phyloP scores from a whole-genome alignment of 1,284 basidiomycete species.

The Flammula alnicola region DNA sequence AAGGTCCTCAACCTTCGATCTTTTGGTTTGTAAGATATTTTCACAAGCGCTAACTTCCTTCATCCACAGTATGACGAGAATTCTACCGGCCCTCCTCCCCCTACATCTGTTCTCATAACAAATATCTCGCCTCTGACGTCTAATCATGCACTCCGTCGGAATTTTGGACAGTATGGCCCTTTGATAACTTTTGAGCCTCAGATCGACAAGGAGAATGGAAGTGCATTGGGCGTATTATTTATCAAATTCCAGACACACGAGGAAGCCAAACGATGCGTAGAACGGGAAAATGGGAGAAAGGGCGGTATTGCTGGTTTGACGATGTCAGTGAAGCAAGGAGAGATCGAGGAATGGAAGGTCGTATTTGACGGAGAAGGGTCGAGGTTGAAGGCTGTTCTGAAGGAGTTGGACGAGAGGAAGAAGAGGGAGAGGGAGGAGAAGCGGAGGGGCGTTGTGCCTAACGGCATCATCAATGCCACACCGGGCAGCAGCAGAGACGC shows the following conservation, averaged over 20 bases:
- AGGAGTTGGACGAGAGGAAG: constrained; percentile 60
- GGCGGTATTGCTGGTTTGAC: constrained; percentile 32
- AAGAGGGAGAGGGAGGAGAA: constrained; percentile 55
- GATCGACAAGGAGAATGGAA: constrained; percentile 81
- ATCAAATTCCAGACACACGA: constrained; percentile 70
- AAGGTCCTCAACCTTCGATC: too few species aligned
- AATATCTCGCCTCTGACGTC: constrained; percentile 77
- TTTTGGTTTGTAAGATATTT: too few species aligned
- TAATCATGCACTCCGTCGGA: constrained; percentile 65
- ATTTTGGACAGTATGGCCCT: constrained; percentile 72
- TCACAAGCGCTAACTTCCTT: too few species aligned
- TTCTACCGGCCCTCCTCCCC: constrained; percentile 78
- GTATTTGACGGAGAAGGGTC: constrained; percentile 68
- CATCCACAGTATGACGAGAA: constrained; percentile 82
- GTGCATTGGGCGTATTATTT: constrained; percentile 82
- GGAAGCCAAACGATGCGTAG: constrained; percentile 67
- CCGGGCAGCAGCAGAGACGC: constrained; percentile 14
- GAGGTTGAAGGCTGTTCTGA: constrained; percentile 61
- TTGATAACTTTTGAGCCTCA: constrained; percentile 80
- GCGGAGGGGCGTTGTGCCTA: constrained; percentile 32
- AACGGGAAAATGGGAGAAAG: constrained; percentile 61
- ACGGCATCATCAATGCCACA: constrained; percentile 11
- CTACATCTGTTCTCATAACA: constrained; percentile 76
- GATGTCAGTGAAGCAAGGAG: constrained; percentile 23
- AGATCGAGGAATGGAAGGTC: constrained; percentile 58